phyloP scores from a whole-genome alignment of 805 yeast genomes.

The Cyberlindnera mycetangii region DNA sequence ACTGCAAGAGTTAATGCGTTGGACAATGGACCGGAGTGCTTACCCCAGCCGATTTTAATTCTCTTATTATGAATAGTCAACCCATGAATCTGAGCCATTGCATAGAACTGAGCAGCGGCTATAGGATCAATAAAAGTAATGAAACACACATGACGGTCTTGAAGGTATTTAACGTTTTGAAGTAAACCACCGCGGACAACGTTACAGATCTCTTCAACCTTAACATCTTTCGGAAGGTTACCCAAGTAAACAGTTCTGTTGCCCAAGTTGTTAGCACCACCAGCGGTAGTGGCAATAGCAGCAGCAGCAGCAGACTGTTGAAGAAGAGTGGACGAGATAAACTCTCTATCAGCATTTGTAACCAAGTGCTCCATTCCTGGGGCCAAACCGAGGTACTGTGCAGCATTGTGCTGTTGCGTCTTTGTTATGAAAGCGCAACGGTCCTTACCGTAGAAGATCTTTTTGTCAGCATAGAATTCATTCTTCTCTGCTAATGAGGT shows the following conservation, averaged over 20 bases:
- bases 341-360: constrained; percentile 59
- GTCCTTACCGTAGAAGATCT: constrained; percentile 90
- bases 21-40: constrained; percentile 89
- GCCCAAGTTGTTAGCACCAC: constrained; percentile 89
- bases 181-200: constrained; percentile 93
- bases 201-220: constrained; percentile 91
- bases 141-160: constrained; percentile 89
- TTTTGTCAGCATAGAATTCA: constrained; percentile 69
- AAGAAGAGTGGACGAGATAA: constrained; percentile 68
- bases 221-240: constrained; percentile 81
- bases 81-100: constrained; percentile 89
- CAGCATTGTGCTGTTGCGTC: constrained; percentile 96
- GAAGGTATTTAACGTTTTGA: constrained; percentile 75
- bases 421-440: constrained; percentile 92
- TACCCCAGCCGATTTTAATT: constrained; percentile 96
- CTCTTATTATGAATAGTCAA: constrained; percentile 80
- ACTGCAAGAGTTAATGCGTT: constrained; percentile 87
- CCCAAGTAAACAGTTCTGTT: constrained; percentile 93
- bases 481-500: constrained; percentile 61
- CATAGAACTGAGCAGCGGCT: constrained; percentile 96
- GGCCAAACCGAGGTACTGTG: constrained; percentile 87
- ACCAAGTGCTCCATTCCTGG: constrained; percentile 84
- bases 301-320: constrained; percentile 97
- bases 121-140: constrained; percentile 95
- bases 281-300: constrained; percentile 93